These are phyloP conservation scores for Rhododendron ferrugineum DNA, from an alignment of 148 eudicot genomes.

Conservation along the genomic window DNA sequence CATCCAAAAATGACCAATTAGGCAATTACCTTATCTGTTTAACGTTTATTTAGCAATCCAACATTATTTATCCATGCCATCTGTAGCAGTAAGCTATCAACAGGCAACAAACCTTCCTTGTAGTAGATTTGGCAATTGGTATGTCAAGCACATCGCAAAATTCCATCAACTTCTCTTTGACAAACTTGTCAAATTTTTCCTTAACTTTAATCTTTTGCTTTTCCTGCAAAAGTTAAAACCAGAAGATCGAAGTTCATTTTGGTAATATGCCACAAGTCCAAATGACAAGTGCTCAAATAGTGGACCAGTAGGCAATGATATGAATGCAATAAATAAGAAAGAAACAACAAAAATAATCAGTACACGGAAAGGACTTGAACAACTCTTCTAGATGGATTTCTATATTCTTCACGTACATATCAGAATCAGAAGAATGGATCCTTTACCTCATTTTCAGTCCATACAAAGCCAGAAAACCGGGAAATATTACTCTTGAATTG, in stretches of 20 bases:
- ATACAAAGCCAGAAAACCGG: conserved; percentile 91
- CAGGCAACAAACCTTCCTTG: conserved; percentile 56
- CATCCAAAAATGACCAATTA: background rate
- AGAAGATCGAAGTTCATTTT: background rate
- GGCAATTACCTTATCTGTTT: background rate
- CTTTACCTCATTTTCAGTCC: conserved; percentile 85
- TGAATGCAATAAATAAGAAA: background rate
- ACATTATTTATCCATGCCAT: background rate
- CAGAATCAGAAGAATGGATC: background rate
- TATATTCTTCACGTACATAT: background rate
- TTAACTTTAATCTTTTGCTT: conserved; percentile 75
- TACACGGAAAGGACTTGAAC: background rate
- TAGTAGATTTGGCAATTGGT: conserved; percentile 49
- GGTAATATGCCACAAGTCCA: background rate
- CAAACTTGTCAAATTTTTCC: conserved; percentile 83
- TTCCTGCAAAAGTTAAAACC: conserved; percentile 48
- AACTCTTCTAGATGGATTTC: background rate
- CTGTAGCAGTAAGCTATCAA: conserved; percentile 3
- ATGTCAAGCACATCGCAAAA: conserved; percentile 86
- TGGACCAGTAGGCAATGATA: background rate
- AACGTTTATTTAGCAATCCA: background rate
- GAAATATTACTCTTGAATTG: conserved; percentile 68
- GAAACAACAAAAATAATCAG: background rate
- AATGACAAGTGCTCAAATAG: background rate
- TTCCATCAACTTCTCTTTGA: conserved; percentile 75